Evolutionary conservation across 1,139 yeast species (phyloP), one percentile per base, ranked within the genome.

Genomic region (Candida freyschussii): DNA sequence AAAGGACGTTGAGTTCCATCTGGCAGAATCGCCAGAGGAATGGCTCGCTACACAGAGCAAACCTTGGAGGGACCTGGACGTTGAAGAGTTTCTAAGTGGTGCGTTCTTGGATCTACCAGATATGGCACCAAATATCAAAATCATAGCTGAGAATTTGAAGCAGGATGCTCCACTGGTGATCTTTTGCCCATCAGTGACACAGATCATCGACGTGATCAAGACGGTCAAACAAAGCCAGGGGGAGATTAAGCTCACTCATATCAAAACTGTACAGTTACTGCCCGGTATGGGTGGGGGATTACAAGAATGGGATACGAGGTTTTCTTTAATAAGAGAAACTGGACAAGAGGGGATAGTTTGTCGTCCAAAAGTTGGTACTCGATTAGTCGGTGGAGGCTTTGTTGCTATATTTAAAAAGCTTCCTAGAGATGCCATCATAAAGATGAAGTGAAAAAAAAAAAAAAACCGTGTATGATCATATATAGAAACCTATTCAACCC

Each of bases 311-410:
- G 67, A 63, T 40, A 28, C 62, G 1, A 49, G 72, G 28, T 52
- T 52, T 27, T 49, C 68, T 1, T 37, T 47, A 2, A 57, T 65
- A 10, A 57, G 63, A 44, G 57, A 60, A 6, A 59, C 66, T 1
- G 65, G 63, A 5, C 59, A 60, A 24, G 45, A 50, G 3, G 71
- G 62, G 2, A 48, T 60, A 30, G 69, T 67, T 7, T 67, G 71
- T 33, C 52, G 74, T 36, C 75, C 75, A 3, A 62, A 61, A 40
- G 72, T 67, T 16, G 73, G 72, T 1, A 44, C 56, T 2, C 55
- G 57, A 37, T 56, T 65, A 2, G 63, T 62, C 18, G 73, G 70
- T 7, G 75, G 75, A 24, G 75, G 74, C 7, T 69, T 69, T 45
- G 61, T 67, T 25, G 65, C 41, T 2, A 28, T 48, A 3, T 49